Percentiles rank a stretch among this genome's conserved stretches.
Conservation (phyloP, 306 rosid genomes). For the Casuarina glauca region DNA sequence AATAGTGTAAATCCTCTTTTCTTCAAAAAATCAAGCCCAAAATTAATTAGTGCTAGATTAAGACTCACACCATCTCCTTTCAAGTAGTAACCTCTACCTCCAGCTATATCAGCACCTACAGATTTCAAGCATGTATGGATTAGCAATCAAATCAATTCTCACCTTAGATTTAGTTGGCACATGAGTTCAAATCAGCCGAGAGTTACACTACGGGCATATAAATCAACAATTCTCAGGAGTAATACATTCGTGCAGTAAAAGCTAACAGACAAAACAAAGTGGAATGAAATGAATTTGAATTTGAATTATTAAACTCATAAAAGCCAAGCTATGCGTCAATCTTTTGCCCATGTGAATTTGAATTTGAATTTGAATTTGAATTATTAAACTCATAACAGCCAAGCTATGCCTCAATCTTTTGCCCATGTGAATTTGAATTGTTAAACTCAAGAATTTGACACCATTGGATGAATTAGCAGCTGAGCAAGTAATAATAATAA, state of each 20-base stretch:
- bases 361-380: neutral
- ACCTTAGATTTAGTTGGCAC: neutral
- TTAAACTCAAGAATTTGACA: neutral
- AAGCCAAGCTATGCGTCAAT: too few species aligned
- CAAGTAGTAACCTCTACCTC: slow-evolving; percentile 94
- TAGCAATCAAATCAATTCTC: slow-evolving; percentile 10
- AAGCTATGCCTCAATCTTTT: neutral
- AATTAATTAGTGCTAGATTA: slow-evolving; percentile 89
- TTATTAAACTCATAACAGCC: neutral
- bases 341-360: neutral
- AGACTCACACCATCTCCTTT: slow-evolving; percentile 92
- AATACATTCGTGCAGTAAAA: neutral
- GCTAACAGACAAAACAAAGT: neutral
- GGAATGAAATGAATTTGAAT: neutral
- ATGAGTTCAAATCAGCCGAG: neutral
- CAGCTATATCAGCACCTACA: slow-evolving; percentile 88
- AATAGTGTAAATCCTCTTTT: slow-evolving; percentile 65
- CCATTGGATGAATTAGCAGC: neutral
- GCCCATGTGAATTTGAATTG: neutral
- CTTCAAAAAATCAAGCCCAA: slow-evolving; percentile 81
- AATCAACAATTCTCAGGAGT: neutral
- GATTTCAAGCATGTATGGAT: slow-evolving; percentile 25
- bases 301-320: neutral
- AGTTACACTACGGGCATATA: neutral
- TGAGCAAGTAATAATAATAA: neutral